Base-by-base conservation (phyloP, 495 filamentous ascomycete genomes). In the Aspergillus kassunensis region DNA sequence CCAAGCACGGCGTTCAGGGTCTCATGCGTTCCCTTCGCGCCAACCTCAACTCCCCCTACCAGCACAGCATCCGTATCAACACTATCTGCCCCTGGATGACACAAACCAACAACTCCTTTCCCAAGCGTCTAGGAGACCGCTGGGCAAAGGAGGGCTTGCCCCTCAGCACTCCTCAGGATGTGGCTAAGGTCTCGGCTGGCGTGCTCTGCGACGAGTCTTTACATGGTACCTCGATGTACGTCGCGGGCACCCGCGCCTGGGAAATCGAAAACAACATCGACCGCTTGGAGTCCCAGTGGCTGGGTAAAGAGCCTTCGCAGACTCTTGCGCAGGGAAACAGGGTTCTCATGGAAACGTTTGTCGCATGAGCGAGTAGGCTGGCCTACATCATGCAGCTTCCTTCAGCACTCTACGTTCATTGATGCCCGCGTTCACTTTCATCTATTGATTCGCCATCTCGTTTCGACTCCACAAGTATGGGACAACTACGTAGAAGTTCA, bases 81-180 rank as follows among this genome's bases (percentile, higher is more conserved):
- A 71, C 73, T 12, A 68, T 81, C 45, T 80, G 77, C 54, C 79
- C 79, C 1, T 81, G 76, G 77, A 73, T 76, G 61, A 78, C 75
- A 2, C 58, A 70, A 36, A 78, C 72, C 6, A 63, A 66, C 10
- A 69, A 44, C n/a, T 31, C 37, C 7, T 30, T 75, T 15, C 67
- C 73, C 8, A 62, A 64, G 34, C 72, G 68, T 13, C 65, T 79
- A 15, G 57, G 68, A 39, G 60, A 69, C 10, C 57, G 58, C 12
- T 81, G 78, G 77, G 50, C 60, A 16, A 57, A 67, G 49, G 73
- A 70, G 21, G 65, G 64, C 10, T 60, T 80, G 39, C 77, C 78
- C 0, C 48, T 74, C 16, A 81, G 79, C 51, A 62, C 60, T 0
- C 62, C 75, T 0, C 53, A 54, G 2, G 71, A 77, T 30, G 72